Percentiles rank a stretch among this genome's conserved stretches.
Evolutionary conservation across 768 basidiomycete genomes (phyloP).

Genomic region (Ramaria sp.): DNA sequence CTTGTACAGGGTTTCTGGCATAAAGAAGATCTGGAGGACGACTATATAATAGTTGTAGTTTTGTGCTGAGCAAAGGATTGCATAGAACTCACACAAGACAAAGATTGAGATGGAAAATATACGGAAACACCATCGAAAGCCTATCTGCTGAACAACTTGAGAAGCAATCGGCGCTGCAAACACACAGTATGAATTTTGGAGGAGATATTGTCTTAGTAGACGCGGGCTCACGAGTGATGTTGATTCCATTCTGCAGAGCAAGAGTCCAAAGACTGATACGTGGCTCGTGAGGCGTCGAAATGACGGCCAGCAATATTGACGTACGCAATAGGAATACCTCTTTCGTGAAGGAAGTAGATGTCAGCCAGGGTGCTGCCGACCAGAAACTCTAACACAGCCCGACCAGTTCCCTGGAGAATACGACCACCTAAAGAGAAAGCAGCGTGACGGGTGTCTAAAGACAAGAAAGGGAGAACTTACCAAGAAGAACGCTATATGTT

Average conservation of each 20-base stretch:
- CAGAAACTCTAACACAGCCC: slow-evolving; percentile 3
- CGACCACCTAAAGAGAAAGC: not conserved
- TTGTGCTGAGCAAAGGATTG: not conserved
- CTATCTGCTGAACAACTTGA: slow-evolving; percentile 11
- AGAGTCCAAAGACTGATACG: slow-evolving; percentile 12
- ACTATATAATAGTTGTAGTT: not conserved
- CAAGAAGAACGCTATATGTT: not conserved
- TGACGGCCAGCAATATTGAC: not conserved
- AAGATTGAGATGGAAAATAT: slow-evolving; percentile 11
- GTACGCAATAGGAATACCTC: not conserved
- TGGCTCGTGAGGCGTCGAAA: not conserved
- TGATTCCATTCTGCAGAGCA: slow-evolving; percentile 13
- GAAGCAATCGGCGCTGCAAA: slow-evolving; percentile 10
- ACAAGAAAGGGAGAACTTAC: not conserved
- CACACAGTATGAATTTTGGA: not conserved
- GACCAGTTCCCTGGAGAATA: slow-evolving; percentile 6
- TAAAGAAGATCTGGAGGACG: slow-evolving; percentile 7
- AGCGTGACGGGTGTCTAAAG: too few species aligned
- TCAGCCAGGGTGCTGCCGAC: slow-evolving; percentile 6
- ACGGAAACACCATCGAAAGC: slow-evolving; percentile 14
- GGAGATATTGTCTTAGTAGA: not conserved
- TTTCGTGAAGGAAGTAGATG: slow-evolving; percentile 9
- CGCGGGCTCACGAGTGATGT: slow-evolving; percentile 6
- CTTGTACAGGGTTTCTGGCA: slow-evolving; percentile 3
- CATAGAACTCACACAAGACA: slow-evolving; percentile 3